Conservation (phyloP, 192 early-diverging fungal species). For the Lobulomyces angularis region DNA sequence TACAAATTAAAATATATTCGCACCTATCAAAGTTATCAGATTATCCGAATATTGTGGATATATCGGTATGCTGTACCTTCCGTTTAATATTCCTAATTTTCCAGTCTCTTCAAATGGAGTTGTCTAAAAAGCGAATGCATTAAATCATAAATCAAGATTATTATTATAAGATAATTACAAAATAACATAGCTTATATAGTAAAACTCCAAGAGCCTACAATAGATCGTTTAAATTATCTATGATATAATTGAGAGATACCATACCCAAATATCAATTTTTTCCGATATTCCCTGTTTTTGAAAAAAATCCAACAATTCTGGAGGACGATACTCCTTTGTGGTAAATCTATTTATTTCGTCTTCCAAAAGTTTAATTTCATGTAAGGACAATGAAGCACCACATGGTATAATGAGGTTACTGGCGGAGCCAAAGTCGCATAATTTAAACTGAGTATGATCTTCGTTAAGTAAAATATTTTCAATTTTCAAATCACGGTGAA, state of each 20-base stretch:
- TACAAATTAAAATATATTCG: not conserved
- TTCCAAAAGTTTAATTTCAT: slow-evolving; percentile 64
- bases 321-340: slow-evolving; percentile 89
- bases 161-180: slow-evolving; percentile 20
- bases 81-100: slow-evolving; percentile 78
- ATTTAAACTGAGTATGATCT: slow-evolving; percentile 43
- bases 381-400: slow-evolving; percentile 42
- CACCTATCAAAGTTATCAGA: slow-evolving; percentile 39
- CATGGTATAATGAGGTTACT: slow-evolving; percentile 42
- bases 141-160: slow-evolving; percentile 12
- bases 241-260: not conserved
- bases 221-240: slow-evolving; percentile 36
- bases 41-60: slow-evolving; percentile 53
- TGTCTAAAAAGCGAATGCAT: slow-evolving; percentile 24
- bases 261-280: slow-evolving; percentile 57
- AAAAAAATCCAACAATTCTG: slow-evolving; percentile 91
- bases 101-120: slow-evolving; percentile 92
- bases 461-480: slow-evolving; percentile 55
- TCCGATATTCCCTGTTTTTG: slow-evolving; percentile 68
- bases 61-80: slow-evolving; percentile 64
- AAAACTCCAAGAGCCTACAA: slow-evolving; percentile 77
- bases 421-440: slow-evolving; percentile 94
- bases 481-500: slow-evolving; percentile 70
- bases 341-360: slow-evolving; percentile 80
- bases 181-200: slow-evolving; percentile 91